Conservation (phyloP, 768 basidiomycete species). For the Lyophyllum shimeji region DNA sequence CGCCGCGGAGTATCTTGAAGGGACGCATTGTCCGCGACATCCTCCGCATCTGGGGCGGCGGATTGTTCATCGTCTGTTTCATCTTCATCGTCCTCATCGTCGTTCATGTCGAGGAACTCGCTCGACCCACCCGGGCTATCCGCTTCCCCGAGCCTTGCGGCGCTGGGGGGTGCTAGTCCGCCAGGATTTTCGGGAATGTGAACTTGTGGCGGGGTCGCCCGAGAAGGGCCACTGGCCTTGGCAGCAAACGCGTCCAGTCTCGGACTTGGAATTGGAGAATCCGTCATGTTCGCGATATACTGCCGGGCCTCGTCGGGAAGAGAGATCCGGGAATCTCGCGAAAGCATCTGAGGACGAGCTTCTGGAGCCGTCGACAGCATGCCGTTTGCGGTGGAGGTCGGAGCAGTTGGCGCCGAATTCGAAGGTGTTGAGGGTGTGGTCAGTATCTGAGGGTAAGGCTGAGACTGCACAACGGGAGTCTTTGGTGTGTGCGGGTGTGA, state of each 20-base stretch:
- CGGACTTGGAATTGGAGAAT: conserved; percentile 62
- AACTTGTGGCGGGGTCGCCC: conserved; percentile 2
- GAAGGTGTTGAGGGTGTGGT: conserved; percentile 20
- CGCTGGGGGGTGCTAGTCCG: conserved; percentile 2
- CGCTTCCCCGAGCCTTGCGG: conserved; percentile 1
- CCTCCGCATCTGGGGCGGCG: conserved; percentile 31
- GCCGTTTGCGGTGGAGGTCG: conserved; percentile 18
- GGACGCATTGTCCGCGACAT: conserved; percentile 20
- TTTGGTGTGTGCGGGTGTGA: conserved; percentile 8
- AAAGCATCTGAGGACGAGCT: conserved; percentile 33
- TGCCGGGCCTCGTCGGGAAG: conserved; percentile 77
- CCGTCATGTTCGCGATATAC: conserved; percentile 68
- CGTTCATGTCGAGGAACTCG: conserved; percentile 71
- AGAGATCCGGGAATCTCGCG: conserved; percentile 68
- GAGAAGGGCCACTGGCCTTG: conserved; percentile 16
- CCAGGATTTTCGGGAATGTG: conserved; percentile 1
- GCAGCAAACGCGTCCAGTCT: conserved; percentile 36
- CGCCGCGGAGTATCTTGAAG: conserved; percentile 9
- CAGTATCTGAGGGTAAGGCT: conserved; percentile 15
- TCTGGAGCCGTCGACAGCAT: conserved; percentile 34
- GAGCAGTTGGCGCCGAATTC: conserved; percentile 17
- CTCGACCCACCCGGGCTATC: conserved; percentile 22
- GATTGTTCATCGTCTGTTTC: conserved; percentile 19
- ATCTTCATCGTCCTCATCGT: conserved; percentile 39
- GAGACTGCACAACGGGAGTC: conserved; percentile 7